A percentile compares a stretch with the other conserved stretches of the same genome.
Evolutionary conservation across 2,329 filamentous ascomycete species (phyloP).

Genomic region (Penicillium verrucosum): DNA sequence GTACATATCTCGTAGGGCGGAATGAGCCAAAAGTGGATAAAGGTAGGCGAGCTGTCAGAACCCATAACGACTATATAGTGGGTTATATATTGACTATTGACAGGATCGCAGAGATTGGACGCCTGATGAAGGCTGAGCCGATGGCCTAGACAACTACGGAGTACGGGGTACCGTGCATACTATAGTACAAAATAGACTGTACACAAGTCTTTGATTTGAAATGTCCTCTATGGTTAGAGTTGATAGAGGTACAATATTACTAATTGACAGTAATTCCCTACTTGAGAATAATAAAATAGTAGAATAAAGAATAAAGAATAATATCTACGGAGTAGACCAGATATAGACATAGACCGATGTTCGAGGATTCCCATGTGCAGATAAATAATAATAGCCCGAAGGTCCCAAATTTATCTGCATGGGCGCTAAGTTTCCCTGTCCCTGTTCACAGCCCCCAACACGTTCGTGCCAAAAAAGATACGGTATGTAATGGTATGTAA

Average conservation of each 20-base stretch:
- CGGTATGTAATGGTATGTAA: conserved; percentile 11
- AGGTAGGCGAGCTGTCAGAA: conserved; percentile 3
- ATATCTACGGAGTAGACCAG: not conserved
- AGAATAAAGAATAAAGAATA: not conserved
- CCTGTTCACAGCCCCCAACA: conserved; percentile 9
- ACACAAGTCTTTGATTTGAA: not conserved
- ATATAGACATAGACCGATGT: not conserved
- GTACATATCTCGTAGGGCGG: not conserved
- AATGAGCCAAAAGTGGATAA: not conserved
- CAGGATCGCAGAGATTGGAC: not conserved
- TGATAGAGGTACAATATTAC: not conserved
- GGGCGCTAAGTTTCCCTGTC: conserved; percentile 13
- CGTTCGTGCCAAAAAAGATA: conserved; percentile 8
- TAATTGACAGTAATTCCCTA: not conserved
- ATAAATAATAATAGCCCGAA: conserved; percentile 1
- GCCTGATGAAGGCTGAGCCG: conserved; percentile 5
- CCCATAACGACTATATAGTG: not conserved
- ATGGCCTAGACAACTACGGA: not conserved
- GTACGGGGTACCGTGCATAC: not conserved
- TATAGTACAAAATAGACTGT: not conserved
- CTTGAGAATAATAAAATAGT: not conserved
- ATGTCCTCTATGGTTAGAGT: not conserved
- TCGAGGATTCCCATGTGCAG: not conserved
- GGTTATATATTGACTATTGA: not conserved
- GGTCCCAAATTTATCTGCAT: conserved; percentile 1